Base-by-base conservation (phyloP, 495 filamentous ascomycete species). In the Xylaria flabelliformis region DNA sequence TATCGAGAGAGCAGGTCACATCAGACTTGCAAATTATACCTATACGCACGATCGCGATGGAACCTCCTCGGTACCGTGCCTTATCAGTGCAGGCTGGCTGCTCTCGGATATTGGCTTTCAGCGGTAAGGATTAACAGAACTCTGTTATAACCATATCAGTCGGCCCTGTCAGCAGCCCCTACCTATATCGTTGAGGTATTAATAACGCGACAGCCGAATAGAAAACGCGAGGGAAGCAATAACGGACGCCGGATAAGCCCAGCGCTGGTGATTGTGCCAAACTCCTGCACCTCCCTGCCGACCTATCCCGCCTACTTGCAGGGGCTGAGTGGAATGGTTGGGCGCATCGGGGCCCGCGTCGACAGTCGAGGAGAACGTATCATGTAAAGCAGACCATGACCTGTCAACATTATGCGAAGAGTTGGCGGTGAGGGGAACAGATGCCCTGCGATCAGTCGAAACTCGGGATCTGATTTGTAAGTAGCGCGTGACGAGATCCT, bases 151-250 rank as follows among this genome's bases (percentile, higher is more conserved):
- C 53, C 55, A 70, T 32, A 51, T 68, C 51, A 58, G 55, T 70
- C 67, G 67, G 29, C 39, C 67, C 55, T 61, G 53, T 58, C 67
- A 59, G 51, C 53, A 72, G 58, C 59, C 63, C 50, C 70, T 69
- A 63, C 72, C 77, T 79, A 79, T 79, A 79, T 75, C 71, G 65
- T 64, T 58, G 48, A 68, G 55, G 61, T 76, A 76, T 77, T 77
- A 77, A 73, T 74, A 69, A 70, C 58, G 61, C 53, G 69, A 65
- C 73, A 74, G 71, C 70, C 77, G 63, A 75, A 72, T 26, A 72
- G 50, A 56, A 73, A 73, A n/a, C 32, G 64, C 46, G 46, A 51
- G 36, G 42, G 50, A 56, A 64, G 58, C 34, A 62, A 61, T 70
- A 46, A 48, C 51, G 64, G 73, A 64, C 69, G 68, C 39, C 77